Conservation (phyloP, 1,284 basidiomycete species). For the Cryptococcus deneoformans region DNA sequence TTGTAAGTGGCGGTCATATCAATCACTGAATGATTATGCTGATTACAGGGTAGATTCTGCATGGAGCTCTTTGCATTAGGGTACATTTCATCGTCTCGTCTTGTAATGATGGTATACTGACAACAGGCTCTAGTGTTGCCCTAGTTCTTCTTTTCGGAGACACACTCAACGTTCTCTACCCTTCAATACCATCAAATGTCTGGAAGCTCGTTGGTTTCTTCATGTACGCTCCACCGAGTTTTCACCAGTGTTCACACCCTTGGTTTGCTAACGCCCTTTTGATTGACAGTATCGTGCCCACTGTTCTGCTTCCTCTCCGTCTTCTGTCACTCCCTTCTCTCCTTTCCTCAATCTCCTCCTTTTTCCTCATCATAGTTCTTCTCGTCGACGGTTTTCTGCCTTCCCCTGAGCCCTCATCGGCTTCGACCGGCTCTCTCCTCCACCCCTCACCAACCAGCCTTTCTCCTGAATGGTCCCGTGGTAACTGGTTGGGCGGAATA, state of each 20-base stretch:
- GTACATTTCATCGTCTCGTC: slow-evolving; percentile 6
- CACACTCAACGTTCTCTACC: slow-evolving; percentile 70
- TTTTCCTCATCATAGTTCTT: slow-evolving; percentile 75
- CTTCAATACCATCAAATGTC: slow-evolving; percentile 61
- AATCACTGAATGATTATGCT: slow-evolving; percentile 29
- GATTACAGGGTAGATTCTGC: slow-evolving; percentile 60
- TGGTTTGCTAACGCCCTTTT: not conserved
- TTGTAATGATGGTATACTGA: not conserved
- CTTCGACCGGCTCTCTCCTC: slow-evolving; percentile 73
- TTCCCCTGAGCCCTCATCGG: slow-evolving; percentile 51
- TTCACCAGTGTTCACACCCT: not conserved
- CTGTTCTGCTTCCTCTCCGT: slow-evolving; percentile 76
- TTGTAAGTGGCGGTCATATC: slow-evolving; percentile 26
- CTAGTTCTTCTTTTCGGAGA: slow-evolving; percentile 84
- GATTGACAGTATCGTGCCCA: slow-evolving; percentile 65
- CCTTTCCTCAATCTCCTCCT: slow-evolving; percentile 73
- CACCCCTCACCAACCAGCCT: slow-evolving; percentile 68
- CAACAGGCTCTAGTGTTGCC: slow-evolving; percentile 59
- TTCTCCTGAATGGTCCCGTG: slow-evolving; percentile 56
- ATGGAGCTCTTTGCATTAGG: slow-evolving; percentile 69
- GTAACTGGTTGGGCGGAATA: slow-evolving; percentile 56
- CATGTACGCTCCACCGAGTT: slow-evolving; percentile 53
- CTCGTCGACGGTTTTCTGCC: slow-evolving; percentile 73
- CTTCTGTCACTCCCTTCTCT: slow-evolving; percentile 82
- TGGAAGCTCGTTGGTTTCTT: slow-evolving; percentile 74